Evolutionary conservation across 2,329 filamentous ascomycete genomes (phyloP), one percentile per base, ranked within the genome.

Genomic region (Venturiaceae sp.): DNA sequence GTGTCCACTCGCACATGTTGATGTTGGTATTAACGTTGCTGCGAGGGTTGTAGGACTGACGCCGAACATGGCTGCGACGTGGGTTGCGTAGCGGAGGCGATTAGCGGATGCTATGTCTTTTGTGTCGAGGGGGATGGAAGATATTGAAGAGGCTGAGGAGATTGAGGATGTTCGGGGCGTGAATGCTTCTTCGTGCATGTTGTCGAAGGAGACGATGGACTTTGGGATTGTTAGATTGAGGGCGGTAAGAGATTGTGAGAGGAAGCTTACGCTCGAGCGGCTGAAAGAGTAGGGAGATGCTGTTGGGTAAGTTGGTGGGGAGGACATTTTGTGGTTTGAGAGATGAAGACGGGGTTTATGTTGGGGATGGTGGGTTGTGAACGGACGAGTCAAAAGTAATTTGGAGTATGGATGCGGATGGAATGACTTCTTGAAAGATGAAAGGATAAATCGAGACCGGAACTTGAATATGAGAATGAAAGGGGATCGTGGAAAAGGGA

Each of bases 171-270:
- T 50, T 13, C 44, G 44, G 23, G 23, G 16, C 3, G 44, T 13
- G 4, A 30, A 50, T 23, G 44, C 26, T 50, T 30, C 44, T 50
- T 50, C 44, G 26, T 50, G 44, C 44, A 50, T 50, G 44, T 30
- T 50, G 44, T 50, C 44, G 44, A 50, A 50, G 44, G 44, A 50
- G 44, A 50, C 23, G 44, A 50, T 50, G 16, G 44, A 50, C 44
- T 50, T 32, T 39, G n/a, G n/a, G n/a, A n/a, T n/a, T n/a, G n/a
- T n/a, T n/a, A n/a, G n/a, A n/a, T n/a, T n/a, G n/a, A 21, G 7
- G n/a, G 23, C 8, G 11, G 9, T 47, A 16, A 11, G 44, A 21
- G 16, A 39, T n/a, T 7, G 37, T 6, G 13, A 50, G 44, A n/a
- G 23, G n/a, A 50, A n/a, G n/a, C 44, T 50, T 50, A 50, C 44